Evolutionary conservation across 2,329 filamentous ascomycete genomes (phyloP), one percentile per base, ranked within the genome.

Genomic region (Leptographium procerum): DNA sequence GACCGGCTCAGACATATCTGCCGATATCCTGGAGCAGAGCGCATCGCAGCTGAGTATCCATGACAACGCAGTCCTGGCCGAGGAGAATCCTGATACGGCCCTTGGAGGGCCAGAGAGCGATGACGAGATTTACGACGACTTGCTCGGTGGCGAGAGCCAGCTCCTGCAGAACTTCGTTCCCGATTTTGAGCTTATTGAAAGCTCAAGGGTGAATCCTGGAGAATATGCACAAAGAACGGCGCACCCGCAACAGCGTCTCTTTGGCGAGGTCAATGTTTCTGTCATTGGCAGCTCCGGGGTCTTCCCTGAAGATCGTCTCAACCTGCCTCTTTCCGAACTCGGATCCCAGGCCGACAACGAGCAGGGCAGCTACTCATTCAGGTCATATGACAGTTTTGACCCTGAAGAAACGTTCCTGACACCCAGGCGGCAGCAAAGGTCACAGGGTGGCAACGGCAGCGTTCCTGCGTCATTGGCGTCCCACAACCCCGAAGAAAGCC

Each of bases 31-130:
- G n/a, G 75, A 75, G n/a, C 70, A 78, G 6, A 73, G 75, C 31
- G 80, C 85, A 2, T 87, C 85, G 0, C 83, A 86, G 61, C 72
- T 89, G 29, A 88, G 82, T 60, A 71, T 89, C 58, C 69, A 71
- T 29, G 65, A 69, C 58, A 52, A 59, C n/a, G 59, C 53, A 16
- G 34, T n/a, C 34, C 16, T 24, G 4, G n/a, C 40, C 34, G 26
- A 26, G 4, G 26, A 31, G 14, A n/a, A 24, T 5, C 36, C 11
- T 13, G 11, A 28, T 9, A 58, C 24, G 13, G 34, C 26, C 50
- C 61, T 34, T 59, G 59, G 16, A 24, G 56, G 55, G 58, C 40
- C 40, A 62, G 58, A 60, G n/a, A 68, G 64, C 45, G 67, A 68
- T 29, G 65, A 69, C 53, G 66, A 67, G 40, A 64, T 69, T n/a